Base-by-base conservation (phyloP, 306 rosid species). In the Crataegus laevigata region DNA sequence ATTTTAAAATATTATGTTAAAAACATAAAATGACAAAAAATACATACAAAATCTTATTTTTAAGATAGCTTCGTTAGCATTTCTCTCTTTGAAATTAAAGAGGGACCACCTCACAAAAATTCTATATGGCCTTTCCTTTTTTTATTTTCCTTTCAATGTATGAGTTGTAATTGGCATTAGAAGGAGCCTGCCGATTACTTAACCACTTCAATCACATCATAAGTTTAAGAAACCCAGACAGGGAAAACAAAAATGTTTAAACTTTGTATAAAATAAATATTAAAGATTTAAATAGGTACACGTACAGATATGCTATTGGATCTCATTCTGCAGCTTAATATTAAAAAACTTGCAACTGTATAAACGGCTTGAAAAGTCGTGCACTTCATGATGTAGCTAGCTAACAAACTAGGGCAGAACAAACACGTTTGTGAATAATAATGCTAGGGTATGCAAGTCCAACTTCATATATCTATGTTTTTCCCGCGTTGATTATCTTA, bases 181-280 rank as follows among this genome's bases (percentile, higher is more conserved):
- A 57, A n/a, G 58, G 38, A 47, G 63, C 67, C 19, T 34, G 54
- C 25, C 36, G 54, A 13, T 70, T 60, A 66, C 62, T 61, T 24
- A 70, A 36, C 40, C 71, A 70, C 71, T 43, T 47, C 71, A 34
- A 70, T 77, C 76, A 50, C 81, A 77, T 64, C 71, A 62, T 34
- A 61, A 24, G 66, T 38, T 60, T 25, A 43, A 18, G 19, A 25
- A 11, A 60, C 30, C 18, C 34, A 26, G 1, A 25, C 34, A 50
- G 21, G 21, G 54, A 47, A 47, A 47, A 47, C 54, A 15, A 50
- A 50, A 50, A 15, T 50, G 54, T 50, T 50, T 15, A 47, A 50
- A 50, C 54, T 47, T 15, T 50, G 54, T 50, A 17, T 17, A 15
- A 50, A 50, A 15, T 15, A 36, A 36, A 15, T 50, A 50, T 40